phyloP scores from a whole-genome alignment of 2,329 filamentous ascomycete species.

The Aureobasidium melanogenum region DNA sequence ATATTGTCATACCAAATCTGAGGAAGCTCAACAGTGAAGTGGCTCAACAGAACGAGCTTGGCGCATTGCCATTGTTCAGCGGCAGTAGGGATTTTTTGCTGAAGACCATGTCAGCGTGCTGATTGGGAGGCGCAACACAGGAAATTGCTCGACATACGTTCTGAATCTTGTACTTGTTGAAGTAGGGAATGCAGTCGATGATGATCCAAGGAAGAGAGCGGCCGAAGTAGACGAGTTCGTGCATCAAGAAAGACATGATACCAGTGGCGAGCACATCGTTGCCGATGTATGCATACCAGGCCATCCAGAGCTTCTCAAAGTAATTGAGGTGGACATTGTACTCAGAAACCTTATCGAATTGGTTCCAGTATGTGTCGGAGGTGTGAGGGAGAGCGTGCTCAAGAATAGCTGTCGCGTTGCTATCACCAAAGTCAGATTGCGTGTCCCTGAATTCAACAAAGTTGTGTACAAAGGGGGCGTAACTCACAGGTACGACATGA shows the following conservation, averaged over 20 bases:
- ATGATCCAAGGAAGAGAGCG: constrained; percentile 85
- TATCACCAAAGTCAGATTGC: background rate
- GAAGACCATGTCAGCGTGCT: constrained; percentile 13
- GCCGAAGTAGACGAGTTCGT: constrained; percentile 92
- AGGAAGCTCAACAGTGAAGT: constrained; percentile 95
- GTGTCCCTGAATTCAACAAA: background rate
- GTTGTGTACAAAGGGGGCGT: background rate
- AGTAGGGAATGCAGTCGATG: constrained; percentile 76
- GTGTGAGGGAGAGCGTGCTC: constrained; percentile 29
- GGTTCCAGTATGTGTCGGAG: constrained; percentile 54
- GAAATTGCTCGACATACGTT: constrained; percentile 45
- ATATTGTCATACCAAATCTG: constrained; percentile 68
- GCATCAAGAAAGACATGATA: constrained; percentile 94
- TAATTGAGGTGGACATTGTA: constrained; percentile 82
- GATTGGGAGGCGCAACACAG: background rate
- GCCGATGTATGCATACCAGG: constrained; percentile 97
- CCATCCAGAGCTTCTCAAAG: constrained; percentile 81
- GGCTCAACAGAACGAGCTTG: constrained; percentile 80
- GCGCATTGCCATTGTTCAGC: constrained; percentile 94
- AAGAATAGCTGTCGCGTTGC: constrained; percentile 25
- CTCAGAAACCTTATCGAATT: constrained; percentile 56
- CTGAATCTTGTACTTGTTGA: constrained; percentile 94
- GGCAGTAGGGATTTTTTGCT: constrained; percentile 81
- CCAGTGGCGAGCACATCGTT: constrained; percentile 95
- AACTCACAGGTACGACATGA: constrained; percentile 11